Base-by-base conservation (phyloP, 192 early-diverging fungal genomes). In the Phlyctochytrium planicorne region DNA sequence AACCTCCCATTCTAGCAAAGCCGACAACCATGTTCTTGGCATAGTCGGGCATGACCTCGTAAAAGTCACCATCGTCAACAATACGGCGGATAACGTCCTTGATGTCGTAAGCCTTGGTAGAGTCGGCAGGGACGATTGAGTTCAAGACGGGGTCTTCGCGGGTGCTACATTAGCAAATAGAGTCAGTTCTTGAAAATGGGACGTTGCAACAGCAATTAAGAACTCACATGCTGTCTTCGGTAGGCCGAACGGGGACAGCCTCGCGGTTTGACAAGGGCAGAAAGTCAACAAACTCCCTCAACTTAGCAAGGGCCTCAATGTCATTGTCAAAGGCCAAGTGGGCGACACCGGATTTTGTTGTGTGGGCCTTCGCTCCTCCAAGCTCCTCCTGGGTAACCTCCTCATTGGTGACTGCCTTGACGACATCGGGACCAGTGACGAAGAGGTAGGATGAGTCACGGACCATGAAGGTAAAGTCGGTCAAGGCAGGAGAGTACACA, bases 391-490 rank as follows among this genome's bases (percentile, higher is more conserved):
- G 94, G 32, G 92, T 94, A 29, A 98, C 94, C 4, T 83, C 80
- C 74, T 98, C 96, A 81, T 96, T 94, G 30, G 92, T 94, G 59
- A 98, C 94, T 2, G 91, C 89, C 83, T 94, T 95, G 70, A 98
- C 93, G 2, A 98, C 96, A 30, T 95, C 94, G 2, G 96, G 96
- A 20, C 96, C 96, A 3, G 96, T 98, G 32, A 98, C 96, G 78
- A 96, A 98, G 62, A 98, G 82, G 73, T 96, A 92, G 34, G 94
- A 96, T 2, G 94, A 91, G 69, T 94, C 91, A 20, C 88, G 82
- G n/a, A 98, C 94, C 96, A 98, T 98, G 68, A 96, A 93, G 1
- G 91, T 95, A 61, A 96, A 96, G 67, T 98, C 96, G 0, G 94
- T 98, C 79, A 98, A 79, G 47, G 96, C 96, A 23, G 96, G 96